Base-by-base conservation (phyloP, 2,329 filamentous ascomycete genomes). In the Cladosporium phlei region DNA sequence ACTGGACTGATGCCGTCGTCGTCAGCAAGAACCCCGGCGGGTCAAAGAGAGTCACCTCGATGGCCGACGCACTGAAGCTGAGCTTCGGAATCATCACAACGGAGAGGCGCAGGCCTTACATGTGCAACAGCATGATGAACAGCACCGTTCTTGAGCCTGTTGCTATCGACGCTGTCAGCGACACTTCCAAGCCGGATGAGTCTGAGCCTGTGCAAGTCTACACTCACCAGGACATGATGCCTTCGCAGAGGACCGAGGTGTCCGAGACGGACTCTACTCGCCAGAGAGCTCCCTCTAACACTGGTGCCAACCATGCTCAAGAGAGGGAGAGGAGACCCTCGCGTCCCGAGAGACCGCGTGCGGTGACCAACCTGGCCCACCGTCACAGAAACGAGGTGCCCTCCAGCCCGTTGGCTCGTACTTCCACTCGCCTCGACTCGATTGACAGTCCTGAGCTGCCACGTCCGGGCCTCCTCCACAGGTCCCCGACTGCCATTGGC, bases 1-100 rank as follows among this genome's bases (percentile, higher is more conserved):
- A 86, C 54, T 98, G 93, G 93, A 81, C 77, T 52, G 85, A 96
- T 57, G 89, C 88, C 8, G 93, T 98, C 5, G 90, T 96, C 12
- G 93, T 98, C 17, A 97, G 91, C 63, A 98, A 98, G 74, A 98
- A 98, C 63, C 87, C 93, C 2, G 93, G 93, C 47, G 93, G 93
- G 49, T 97, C 93, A 38, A 98, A 98, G 73, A 81, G 93, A 55
- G 93, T 97, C 29, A 98, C 93, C 11, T 96, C 91, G 21, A 75
- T 98, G 46, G 93, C 93, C 51, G 93, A 98, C 70, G 89, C 89
- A 2, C 71, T 98, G 58, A 97, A 97, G 75, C 79, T 98, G 58
- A 97, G 94, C 73, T 98, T 98, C 58, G 93, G 93, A 56, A 89
- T 98, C 63, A 89, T 98, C 46, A 94, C 88, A 2, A 94, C 88